Base-by-base conservation (phyloP, 768 basidiomycete genomes). In the Lactifluus rugatus region DNA sequence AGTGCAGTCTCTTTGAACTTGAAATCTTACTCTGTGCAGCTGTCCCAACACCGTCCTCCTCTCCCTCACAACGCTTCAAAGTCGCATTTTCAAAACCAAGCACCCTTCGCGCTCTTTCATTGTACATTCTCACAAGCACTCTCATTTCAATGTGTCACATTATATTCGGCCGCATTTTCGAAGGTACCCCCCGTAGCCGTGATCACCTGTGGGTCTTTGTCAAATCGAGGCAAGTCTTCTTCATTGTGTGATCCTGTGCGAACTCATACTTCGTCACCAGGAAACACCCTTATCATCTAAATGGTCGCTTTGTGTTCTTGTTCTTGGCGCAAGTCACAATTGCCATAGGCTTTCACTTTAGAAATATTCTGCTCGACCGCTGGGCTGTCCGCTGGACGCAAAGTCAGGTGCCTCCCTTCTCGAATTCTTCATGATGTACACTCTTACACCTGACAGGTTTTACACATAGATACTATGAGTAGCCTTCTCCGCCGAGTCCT, bases 281-380 rank as follows among this genome's bases (percentile, higher is more conserved):
- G 65, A 88, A 85, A 70, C 85, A 89, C 59, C 86, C 85, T 0
- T 80, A 81, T 62, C 83, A 87, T 65, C 73, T 89, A 21, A 88
- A 88, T 53, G 85, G 85, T 1, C 79, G 80, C 17, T 70, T 87
- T 5, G 61, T 89, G 8, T 86, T 85, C 66, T 67, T 87, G 17
- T 52, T 81, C 25, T 62, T 79, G 48, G 76, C 81, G 0, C 87
- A 89, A 66, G 10, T 75, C 2, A 70, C 71, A 42, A 65, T 78
- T 9, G 80, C 81, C 0, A 44, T 71, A 7, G 71, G 73, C 2
- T 87, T 78, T 60, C 69, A 76, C 1, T 66, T 85, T 21, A 76
- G 87, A 7, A 81, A 79, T 34, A 68, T 83, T n/a, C 76, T 87
- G 69, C 73, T 78, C 1, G 86, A 89, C 62, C 78, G 85, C 2